Evolutionary conservation across 2,329 filamentous ascomycete species (phyloP).

Genomic region (Cucurbitaria berberidis): DNA sequence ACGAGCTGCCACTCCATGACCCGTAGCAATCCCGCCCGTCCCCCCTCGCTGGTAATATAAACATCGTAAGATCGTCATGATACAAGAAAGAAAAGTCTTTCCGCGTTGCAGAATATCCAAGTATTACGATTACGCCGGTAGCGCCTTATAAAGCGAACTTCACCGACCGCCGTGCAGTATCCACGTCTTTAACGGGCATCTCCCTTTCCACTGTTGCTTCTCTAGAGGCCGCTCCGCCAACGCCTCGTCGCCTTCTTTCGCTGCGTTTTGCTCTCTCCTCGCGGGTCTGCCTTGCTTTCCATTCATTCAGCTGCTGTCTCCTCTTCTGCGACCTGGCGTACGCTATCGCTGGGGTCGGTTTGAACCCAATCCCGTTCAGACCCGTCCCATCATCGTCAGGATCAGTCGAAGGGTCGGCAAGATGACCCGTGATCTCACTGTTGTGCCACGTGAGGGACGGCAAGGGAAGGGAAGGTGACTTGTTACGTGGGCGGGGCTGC

Average conservation of each 20-base stretch:
- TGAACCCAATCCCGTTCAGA: constrained; percentile 69
- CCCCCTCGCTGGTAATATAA: constrained; percentile 8
- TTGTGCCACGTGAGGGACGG: constrained; percentile 61
- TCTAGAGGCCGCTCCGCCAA: constrained; percentile 34
- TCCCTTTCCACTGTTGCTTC: constrained; percentile 40
- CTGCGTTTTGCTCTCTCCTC: constrained; percentile 64
- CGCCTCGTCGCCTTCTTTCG: constrained; percentile 54
- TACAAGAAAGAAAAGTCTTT: constrained; percentile 8
- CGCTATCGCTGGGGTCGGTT: constrained; percentile 65
- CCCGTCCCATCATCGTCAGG: constrained; percentile 68
- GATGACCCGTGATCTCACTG: constrained; percentile 67
- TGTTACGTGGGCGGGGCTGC: constrained; percentile 27
- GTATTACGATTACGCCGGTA: constrained; percentile 24
- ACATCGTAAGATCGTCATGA: constrained; percentile 30
- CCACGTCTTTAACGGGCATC: constrained; percentile 17
- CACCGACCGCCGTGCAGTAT: constrained; percentile 31
- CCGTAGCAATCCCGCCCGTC: constrained; percentile 8
- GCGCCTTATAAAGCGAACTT: constrained; percentile 40
- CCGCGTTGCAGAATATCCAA: constrained; percentile 1
- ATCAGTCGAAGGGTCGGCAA: constrained; percentile 56
- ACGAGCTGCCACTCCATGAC: constrained; percentile 3
- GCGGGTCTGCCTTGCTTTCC: constrained; percentile 63
- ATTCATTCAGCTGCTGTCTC: constrained; percentile 65
- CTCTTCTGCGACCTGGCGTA: constrained; percentile 62
- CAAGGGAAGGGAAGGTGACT: constrained; percentile 41